A percentile compares a stretch with the other conserved stretches of the same genome.
Evolutionary conservation across 495 filamentous ascomycete genomes (phyloP).

Genomic region (Penicillium desertorum): DNA sequence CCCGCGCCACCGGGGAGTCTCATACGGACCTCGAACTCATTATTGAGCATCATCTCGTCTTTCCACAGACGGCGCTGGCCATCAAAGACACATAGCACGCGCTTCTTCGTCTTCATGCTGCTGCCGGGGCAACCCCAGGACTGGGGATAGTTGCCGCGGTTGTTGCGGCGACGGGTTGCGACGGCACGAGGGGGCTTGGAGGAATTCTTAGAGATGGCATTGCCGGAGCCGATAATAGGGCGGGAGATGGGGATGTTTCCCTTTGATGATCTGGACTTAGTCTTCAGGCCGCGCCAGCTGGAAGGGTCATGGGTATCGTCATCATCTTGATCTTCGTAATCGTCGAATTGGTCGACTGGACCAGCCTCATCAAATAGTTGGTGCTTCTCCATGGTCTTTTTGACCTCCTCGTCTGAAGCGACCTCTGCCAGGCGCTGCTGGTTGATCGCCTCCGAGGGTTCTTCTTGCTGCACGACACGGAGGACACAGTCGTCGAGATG

Average conservation of each 20-base stretch:
- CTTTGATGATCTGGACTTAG: conserved; percentile 41
- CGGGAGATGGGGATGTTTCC: conserved; percentile 42
- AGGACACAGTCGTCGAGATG: conserved; percentile 98
- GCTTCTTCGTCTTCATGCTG: conserved; percentile 97
- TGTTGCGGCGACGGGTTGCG: conserved; percentile 69
- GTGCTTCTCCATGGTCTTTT: conserved; percentile 82
- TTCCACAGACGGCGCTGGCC: conserved; percentile 86
- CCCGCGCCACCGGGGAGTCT: conserved; percentile 66
- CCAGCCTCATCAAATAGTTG: conserved; percentile 60
- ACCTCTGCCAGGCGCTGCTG: conserved; percentile 80
- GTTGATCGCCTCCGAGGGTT: conserved; percentile 95
- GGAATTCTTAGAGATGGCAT: conserved; percentile 45
- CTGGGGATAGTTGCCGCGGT: conserved; percentile 85
- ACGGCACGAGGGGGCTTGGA: conserved; percentile 44
- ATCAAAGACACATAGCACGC: conserved; percentile 90
- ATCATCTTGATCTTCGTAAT: conserved; percentile 60
- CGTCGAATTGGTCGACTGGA: conserved; percentile 47
- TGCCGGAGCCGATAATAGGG: conserved; percentile 50
- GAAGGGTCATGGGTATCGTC: conserved; percentile 59
- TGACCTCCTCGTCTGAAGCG: conserved; percentile 76
- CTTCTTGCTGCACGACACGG: conserved; percentile 94
- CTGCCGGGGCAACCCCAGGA: conserved; percentile 88
- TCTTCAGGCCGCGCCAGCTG: conserved; percentile 50
- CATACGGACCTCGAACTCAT: conserved; percentile 89
- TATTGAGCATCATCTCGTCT: conserved; percentile 98